These are phyloP conservation scores for Puccinia novopanici DNA, from an alignment of 1,284 basidiomycete species.

Conservation along the genomic window DNA sequence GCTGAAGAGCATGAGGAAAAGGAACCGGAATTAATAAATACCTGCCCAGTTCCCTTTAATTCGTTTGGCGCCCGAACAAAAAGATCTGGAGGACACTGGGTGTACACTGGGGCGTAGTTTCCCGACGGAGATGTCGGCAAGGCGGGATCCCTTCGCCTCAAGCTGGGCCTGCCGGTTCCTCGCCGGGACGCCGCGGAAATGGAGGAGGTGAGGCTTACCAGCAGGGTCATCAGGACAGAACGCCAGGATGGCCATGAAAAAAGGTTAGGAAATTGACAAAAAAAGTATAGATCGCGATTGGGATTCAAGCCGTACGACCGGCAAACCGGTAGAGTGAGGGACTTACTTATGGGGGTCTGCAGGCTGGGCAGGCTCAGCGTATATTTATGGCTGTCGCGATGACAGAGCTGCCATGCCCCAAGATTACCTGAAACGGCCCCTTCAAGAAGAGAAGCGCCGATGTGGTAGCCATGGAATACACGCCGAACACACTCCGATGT, in stretches of 20 bases:
- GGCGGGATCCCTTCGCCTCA: slow-evolving; percentile 38
- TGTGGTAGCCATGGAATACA: too few species aligned
- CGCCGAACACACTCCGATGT: too few species aligned
- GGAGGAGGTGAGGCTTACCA: background rate
- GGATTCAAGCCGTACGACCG: background rate
- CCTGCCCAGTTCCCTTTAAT: background rate
- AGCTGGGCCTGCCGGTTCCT: background rate
- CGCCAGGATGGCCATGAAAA: background rate
- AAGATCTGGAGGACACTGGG: slow-evolving; percentile 23
- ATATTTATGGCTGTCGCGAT: too few species aligned
- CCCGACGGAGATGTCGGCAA: slow-evolving; percentile 22
- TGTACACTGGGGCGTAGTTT: slow-evolving; percentile 38
- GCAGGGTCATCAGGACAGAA: background rate
- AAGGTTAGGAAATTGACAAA: background rate
- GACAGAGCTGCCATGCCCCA: too few species aligned
- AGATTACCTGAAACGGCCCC: too few species aligned
- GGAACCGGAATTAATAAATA: background rate
- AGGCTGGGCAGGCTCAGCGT: too few species aligned
- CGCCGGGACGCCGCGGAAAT: background rate
- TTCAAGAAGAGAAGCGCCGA: too few species aligned
- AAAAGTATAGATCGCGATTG: background rate
- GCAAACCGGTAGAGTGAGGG: too few species aligned
- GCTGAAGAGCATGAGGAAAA: background rate
- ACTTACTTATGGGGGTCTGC: too few species aligned
- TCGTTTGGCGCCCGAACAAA: slow-evolving; percentile 21